Evolutionary conservation across 371 early-diverging fungal genomes (phyloP), one percentile per base, ranked within the genome.

Genomic region (Smittium culicis): DNA sequence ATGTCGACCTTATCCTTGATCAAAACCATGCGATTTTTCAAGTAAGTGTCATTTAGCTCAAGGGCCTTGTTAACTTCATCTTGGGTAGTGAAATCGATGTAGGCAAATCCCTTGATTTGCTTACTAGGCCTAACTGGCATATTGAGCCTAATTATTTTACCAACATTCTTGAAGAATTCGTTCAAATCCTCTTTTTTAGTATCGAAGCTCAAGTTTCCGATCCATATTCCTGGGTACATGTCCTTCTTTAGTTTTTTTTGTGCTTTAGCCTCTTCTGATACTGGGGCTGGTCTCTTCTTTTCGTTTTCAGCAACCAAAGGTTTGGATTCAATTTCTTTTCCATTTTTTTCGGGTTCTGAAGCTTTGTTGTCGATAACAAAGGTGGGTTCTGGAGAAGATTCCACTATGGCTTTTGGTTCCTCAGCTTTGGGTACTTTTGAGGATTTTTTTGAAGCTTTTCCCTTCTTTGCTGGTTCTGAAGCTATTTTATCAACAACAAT

Each of bases 181-280:
- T 69, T 70, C 61, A 89, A 71, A 0, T 79, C 73, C 54, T 83
- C 81, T 28, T 77, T 77, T 1, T 82, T 81, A 11, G 84, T 84
- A 2, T 77, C 62, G 69, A 80, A 89, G 17, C 83, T 75, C 34
- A 89, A 73, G 72, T 89, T 89, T 5, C 89, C 89, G 34, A 89
- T 84, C 89, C 89, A 89, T 61, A 88, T 78, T 71, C 87, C 3
- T 70, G 77, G n/a, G 57, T 27, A 33, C 30, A 55, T 67, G 70
- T 69, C 30, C 57, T 62, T 65, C 73, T 68, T 25, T 65, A 69
- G 66, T 73, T 72, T 17, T 61, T 35, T 25, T 70, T 74, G 28
- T 69, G 68, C 61, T n/a, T 35, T 32, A n/a, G n/a, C n/a, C n/a
- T n/a, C n/a, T n/a, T n/a, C n/a, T n/a, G n/a, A n/a, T n/a, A n/a